Percentiles rank a stretch among this genome's conserved stretches.
Conservation (phyloP, 148 eudicot species). For the Camellia japonica region DNA sequence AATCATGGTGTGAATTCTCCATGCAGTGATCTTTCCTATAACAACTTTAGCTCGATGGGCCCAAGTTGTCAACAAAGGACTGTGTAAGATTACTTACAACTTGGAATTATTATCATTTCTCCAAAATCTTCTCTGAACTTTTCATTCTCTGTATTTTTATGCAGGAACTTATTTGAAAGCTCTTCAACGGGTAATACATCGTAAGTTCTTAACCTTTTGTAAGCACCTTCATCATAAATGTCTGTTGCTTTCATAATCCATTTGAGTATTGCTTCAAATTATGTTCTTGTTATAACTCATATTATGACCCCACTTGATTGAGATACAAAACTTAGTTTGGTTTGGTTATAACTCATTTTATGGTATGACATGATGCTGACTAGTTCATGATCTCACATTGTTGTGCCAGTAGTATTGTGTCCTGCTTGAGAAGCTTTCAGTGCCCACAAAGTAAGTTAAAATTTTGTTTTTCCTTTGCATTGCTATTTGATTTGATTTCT, state of each 20-base stretch:
- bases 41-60: constrained; percentile 17
- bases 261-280: neutral
- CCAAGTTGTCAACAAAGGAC: constrained; percentile 12
- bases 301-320: too few relatives aligned
- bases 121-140: neutral
- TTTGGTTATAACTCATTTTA: too few relatives aligned
- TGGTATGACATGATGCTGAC: neutral
- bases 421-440: constrained; percentile 17
- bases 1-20: neutral
- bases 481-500: too few relatives aligned
- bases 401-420: constrained; percentile 16
- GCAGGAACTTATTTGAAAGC: constrained; percentile 27
- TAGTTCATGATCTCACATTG: neutral
- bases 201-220: constrained; percentile 9
- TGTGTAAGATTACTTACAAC: constrained; percentile 13
- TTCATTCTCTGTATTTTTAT: neutral
- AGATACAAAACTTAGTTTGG: too few relatives aligned
- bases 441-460: constrained; percentile 19
- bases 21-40: constrained; percentile 31
- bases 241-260: neutral
- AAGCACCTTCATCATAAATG: neutral
- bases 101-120: too few relatives aligned
- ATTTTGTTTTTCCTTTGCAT: neutral
- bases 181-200: constrained; percentile 8
- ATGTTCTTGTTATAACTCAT: too few relatives aligned